Base-by-base conservation (phyloP, 2,329 filamentous ascomycete species). In the Fusarium robinianum region DNA sequence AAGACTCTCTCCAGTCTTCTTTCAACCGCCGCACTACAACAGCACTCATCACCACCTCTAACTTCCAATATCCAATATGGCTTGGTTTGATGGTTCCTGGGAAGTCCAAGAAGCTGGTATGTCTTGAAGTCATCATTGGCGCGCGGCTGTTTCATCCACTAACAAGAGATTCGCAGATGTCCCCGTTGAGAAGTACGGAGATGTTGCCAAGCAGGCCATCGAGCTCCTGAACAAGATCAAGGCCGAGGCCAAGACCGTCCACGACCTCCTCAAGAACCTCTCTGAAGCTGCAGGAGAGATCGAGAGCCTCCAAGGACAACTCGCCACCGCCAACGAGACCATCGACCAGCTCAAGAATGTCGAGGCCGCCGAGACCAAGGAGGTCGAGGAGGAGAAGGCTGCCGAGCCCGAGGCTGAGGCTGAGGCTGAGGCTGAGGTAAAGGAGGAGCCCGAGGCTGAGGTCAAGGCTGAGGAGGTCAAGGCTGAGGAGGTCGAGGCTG, bases 41-140 rank as follows among this genome's bases (percentile, higher is more conserved):
- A n/a, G n/a, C n/a, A n/a, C n/a, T n/a, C n/a, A n/a, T 16, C 4
- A n/a, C 14, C 14, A 16, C 5, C 10, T 10, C 27, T 30, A 4
- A 12, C 2, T 11, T 37, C 27, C 15, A 37, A 4, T 16, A 11
- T 14, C 33, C 29, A 49, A 39, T 14, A 51, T 51, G 49, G 45
- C 49, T 14, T 51, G 49, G 49, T 51, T 49, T n/a, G 49, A 51
- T 14, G 49, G 32, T 10, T 51, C 49, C 14, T 51, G 45, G 45
- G 49, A 46, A 21, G 36, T 51, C n/a, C 39, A 48, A 41, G 44
- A 51, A 35, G 11, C 48, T 9, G 48, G 48, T 45, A 34, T 34
- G 44, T 8, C 16, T 23, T 15, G 5, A n/a, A n/a, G n/a, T n/a
- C n/a, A 25, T 15, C 19, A 10, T 24, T 19, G n/a, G n/a, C 10